Base-by-base conservation (phyloP, 345 rosid species). In the Syzygium aromaticum region DNA sequence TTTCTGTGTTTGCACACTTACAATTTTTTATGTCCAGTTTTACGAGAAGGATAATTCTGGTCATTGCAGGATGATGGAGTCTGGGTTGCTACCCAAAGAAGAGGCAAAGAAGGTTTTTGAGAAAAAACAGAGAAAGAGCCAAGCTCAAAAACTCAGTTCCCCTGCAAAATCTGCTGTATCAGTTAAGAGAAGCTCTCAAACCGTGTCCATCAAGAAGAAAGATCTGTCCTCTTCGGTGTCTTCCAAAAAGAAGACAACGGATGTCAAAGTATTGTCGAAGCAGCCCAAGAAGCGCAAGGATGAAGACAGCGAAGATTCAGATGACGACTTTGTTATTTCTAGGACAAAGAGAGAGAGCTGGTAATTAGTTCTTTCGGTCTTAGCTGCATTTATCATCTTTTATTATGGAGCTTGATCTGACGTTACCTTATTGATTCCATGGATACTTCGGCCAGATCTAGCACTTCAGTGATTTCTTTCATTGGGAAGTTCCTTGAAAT, bases 61-160 rank as follows among this genome's bases (percentile, higher is more conserved):
- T 88, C 46, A 53, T 87, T 89, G 87, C 92, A 96, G 99, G 99
- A 94, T 98, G 97, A 96, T 98, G 99, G 99, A 98, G 84, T 98
- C 95, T 28, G 98, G 99, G 57, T 93, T 96, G 91, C 98, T 96
- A 52, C 84, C 99, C 30, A 84, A 90, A 77, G 98, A 92, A 5
- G 92, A 86, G 90, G 99, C 99, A 59, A 94, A 90, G 92, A 92
- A 95, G 89, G 94, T 93, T 43, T 91, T 91, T 11, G 97, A 93
- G 86, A 95, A 89, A 91, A 98, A 96, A 91, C 95, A 89, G 88
- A 92, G 90, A 90, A 94, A 90, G 92, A 86, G 28, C 87, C 90
- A 87, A 51, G 87, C 84, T 56, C 92, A 90, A 61, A 95, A 93
- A 89, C 85, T 91, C 22, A 89, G 85, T 85, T 94, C 96, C 27